Percentiles rank a stretch among this genome's conserved stretches.
Conservation (phyloP, 495 filamentous ascomycete genomes). For the Talaromyces stipitatus region DNA sequence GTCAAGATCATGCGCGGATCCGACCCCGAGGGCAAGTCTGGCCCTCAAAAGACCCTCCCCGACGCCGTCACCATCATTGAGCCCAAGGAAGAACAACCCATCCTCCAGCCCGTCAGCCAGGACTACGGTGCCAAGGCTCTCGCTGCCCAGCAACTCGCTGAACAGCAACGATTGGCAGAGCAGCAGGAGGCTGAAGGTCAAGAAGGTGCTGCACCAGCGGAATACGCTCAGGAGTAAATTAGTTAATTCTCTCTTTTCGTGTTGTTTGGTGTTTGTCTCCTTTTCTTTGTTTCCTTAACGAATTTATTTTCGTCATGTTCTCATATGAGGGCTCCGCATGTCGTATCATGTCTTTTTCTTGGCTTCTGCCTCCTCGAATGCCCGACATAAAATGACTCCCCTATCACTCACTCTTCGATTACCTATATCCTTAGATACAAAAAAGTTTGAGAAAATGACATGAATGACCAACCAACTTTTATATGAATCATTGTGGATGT, state of each 20-base stretch:
- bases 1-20: slow-evolving; percentile 99
- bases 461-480: slow-evolving; percentile 1
- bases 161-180: slow-evolving; percentile 59
- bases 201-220: slow-evolving; percentile 25
- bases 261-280: slow-evolving; percentile 12
- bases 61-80: slow-evolving; percentile 99
- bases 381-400: slow-evolving; percentile 26
- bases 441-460: slow-evolving; percentile 1
- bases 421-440: background rate
- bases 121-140: slow-evolving; percentile 97
- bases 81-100: slow-evolving; percentile 96
- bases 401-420: slow-evolving; percentile 4
- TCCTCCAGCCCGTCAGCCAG: slow-evolving; percentile 89
- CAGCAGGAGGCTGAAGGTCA: slow-evolving; percentile 46
- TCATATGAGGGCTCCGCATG: background rate
- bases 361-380: slow-evolving; percentile 28
- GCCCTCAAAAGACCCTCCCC: slow-evolving; percentile 91
- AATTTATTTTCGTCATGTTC: slow-evolving; percentile 1
- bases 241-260: slow-evolving; percentile 15
- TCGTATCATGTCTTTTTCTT: slow-evolving; percentile 4
- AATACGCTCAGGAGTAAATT: slow-evolving; percentile 37
- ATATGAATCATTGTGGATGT: background rate
- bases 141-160: slow-evolving; percentile 74
- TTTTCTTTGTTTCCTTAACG: slow-evolving; percentile 21
- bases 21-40: slow-evolving; percentile 98